Conservation (phyloP, 257 asterid species). For the Solanum okadae region DNA sequence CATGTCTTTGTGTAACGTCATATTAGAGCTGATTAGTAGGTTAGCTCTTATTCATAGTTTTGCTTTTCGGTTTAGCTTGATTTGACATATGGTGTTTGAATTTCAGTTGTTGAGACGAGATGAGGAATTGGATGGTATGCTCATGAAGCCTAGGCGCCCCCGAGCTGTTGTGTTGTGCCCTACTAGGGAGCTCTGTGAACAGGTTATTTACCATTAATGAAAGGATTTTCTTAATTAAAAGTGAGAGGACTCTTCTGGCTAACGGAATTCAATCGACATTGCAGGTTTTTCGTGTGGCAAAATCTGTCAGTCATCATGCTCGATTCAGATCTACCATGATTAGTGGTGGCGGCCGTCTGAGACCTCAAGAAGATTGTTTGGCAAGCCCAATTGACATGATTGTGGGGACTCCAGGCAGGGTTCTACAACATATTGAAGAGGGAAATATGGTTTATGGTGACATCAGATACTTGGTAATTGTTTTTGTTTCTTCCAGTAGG, state of each 20-base stretch:
- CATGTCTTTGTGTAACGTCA: background rate
- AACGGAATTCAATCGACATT: background rate
- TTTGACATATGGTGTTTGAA: slow-evolving; percentile 4
- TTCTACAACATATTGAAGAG: slow-evolving; percentile 92
- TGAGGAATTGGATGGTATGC: slow-evolving; percentile 69
- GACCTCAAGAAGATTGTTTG: slow-evolving; percentile 92
- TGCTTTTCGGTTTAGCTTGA: background rate
- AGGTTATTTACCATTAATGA: slow-evolving; percentile 29
- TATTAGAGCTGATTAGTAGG: background rate
- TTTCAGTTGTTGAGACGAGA: slow-evolving; percentile 74
- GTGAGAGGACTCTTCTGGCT: background rate
- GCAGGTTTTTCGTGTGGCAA: slow-evolving; percentile 86
- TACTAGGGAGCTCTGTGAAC: slow-evolving; percentile 99
- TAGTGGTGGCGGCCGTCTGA: slow-evolving; percentile 94
- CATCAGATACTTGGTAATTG: slow-evolving; percentile 75
- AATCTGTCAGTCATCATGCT: slow-evolving; percentile 81
- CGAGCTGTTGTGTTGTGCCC: slow-evolving; percentile 94
- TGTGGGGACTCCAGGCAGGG: slow-evolving; percentile 98
- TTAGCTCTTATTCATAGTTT: background rate
- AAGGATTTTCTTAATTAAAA: background rate
- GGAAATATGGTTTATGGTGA: slow-evolving; percentile 96
- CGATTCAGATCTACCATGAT: slow-evolving; percentile 95
- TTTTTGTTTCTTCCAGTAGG: background rate
- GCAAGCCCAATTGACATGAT: slow-evolving; percentile 88
- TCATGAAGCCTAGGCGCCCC: slow-evolving; percentile 94